Evolutionary conservation across 176 grass and related monocot species (phyloP), one percentile per base, ranked within the genome.

Genomic region (Phyllostachys edulis): DNA sequence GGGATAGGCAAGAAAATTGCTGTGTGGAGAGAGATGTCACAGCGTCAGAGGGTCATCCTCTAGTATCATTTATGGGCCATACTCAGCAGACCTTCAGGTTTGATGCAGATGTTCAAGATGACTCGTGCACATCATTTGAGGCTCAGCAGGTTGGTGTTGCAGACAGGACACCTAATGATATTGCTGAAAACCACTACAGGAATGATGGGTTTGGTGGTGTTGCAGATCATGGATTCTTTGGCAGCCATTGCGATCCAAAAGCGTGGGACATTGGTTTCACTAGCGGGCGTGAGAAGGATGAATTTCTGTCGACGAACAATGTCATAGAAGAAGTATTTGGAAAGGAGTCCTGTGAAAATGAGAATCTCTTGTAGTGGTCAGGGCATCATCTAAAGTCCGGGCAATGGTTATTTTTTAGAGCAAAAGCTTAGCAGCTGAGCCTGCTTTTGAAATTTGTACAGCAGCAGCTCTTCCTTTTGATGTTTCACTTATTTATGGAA

Each of bases 271-370:
- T 89, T 63, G 85, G 67, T 81, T 90, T 90, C 82, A 76, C 56
- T 11, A 81, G 67, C 9, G 46, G 80, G 12, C 57, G 69, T 69
- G 88, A 86, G 18, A 90, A 85, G 59, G 88, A 94, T 7, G 94
- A 94, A 13, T 88, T 97, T 69, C 59, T 92, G 26, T 88, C 94
- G 0, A 92, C 90, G 2, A 85, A 63, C 81, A 94, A 97, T 90
- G 87, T 92, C 50, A 92, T 94, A 63, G 90, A 97, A 81, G 90
- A 97, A 84, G 90, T 97, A 41, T 91, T 97, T 45, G 92, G 92
- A 16, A 90, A 94, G 77, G 90, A 69, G 50, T 77, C 80, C 4
- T 68, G 47, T 12, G 83, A 92, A 41, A 85, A 88, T 76, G 76
- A 60, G 69, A 90, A 75, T 34, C 37, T 36, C 65, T 36, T 76